These are phyloP conservation scores for Scytalidium lignicola DNA, from an alignment of 2,329 filamentous ascomycete genomes.

Conservation along the genomic window DNA sequence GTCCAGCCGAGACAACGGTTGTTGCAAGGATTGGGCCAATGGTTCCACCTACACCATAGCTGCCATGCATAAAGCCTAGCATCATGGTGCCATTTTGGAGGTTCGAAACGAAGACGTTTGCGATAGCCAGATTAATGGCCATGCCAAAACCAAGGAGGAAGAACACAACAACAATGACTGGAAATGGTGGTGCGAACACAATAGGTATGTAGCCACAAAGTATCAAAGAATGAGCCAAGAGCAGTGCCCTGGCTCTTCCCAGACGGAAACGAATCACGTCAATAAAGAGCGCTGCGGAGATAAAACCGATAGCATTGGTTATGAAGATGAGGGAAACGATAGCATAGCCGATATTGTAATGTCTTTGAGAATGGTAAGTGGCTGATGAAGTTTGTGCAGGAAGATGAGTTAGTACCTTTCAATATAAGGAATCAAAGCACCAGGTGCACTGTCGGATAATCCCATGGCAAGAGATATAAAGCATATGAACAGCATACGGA, in stretches of 20 bases:
- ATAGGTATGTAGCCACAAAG: conserved; percentile 60
- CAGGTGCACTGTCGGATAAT: conserved; percentile 69
- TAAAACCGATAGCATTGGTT: conserved; percentile 70
- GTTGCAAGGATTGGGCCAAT: conserved; percentile 70
- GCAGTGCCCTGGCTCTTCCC: conserved; percentile 60
- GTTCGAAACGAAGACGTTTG: conserved; percentile 54
- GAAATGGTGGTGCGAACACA: conserved; percentile 64
- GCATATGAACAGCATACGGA: conserved; percentile 59
- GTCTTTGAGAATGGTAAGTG: conserved; percentile 28
- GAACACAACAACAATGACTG: conserved; percentile 61
- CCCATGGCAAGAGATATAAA: conserved; percentile 65
- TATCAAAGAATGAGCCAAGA: conserved; percentile 52
- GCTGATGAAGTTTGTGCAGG: background rate
- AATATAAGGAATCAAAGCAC: conserved; percentile 77
- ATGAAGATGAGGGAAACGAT: conserved; percentile 80
- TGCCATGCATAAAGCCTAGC: conserved; percentile 61
- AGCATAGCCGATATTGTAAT: conserved; percentile 72
- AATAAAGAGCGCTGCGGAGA: conserved; percentile 64
- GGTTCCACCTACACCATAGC: conserved; percentile 60
- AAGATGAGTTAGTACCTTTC: conserved; percentile 42
- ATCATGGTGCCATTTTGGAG: conserved; percentile 48
- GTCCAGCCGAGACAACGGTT: conserved; percentile 56
- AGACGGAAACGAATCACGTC: conserved; percentile 57
- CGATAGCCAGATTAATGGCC: conserved; percentile 51
- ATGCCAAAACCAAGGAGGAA: conserved; percentile 60